These are phyloP conservation scores for Phaseolus lunatus DNA, from an alignment of 306 rosid species.

Conservation along the genomic window DNA sequence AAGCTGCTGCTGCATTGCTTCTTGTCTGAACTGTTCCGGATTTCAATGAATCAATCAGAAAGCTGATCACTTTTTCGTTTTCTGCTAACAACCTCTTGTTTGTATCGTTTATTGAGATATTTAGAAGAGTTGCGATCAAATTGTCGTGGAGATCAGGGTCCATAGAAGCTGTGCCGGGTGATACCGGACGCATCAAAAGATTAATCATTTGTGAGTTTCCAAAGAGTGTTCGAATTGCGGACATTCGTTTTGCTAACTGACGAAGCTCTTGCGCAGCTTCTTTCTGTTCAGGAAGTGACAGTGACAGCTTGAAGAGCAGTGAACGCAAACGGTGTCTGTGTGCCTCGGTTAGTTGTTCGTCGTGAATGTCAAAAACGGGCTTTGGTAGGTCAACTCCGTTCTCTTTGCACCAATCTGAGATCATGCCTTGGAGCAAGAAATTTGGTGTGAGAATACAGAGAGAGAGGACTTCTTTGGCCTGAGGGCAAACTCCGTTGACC, in stretches of 20 bases:
- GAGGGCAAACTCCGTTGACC: conserved; percentile 52
- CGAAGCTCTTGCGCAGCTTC: conserved; percentile 68
- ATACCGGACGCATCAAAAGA: conserved; percentile 50
- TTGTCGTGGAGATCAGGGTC: conserved; percentile 63
- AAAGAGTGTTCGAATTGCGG: conserved; percentile 50
- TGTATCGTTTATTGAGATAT: conserved; percentile 53
- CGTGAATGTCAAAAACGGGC: conserved; percentile 26
- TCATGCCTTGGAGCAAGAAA: conserved; percentile 49
- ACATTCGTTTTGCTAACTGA: conserved; percentile 39
- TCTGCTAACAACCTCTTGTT: conserved; percentile 58
- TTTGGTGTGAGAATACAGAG: conserved; percentile 52
- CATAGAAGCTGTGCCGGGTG: conserved; percentile 2
- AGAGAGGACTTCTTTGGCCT: conserved; percentile 51
- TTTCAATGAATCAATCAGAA: conserved; percentile 55
- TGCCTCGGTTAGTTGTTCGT: conserved; percentile 25
- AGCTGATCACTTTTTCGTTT: conserved; percentile 44
- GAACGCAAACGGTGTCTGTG: conserved; percentile 37
- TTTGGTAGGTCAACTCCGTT: conserved; percentile 47
- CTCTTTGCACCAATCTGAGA: conserved; percentile 56
- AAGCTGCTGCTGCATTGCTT: conserved; percentile 68
- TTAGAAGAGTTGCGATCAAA: conserved; percentile 58
- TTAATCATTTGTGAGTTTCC: conserved; percentile 32
- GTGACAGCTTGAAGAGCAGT: conserved; percentile 53
- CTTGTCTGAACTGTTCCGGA: conserved; percentile 53
- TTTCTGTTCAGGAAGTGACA: conserved; percentile 51